Percentiles rank a stretch among this genome's conserved stretches.
These are phyloP conservation scores for Pichia ethanolica DNA, from an alignment of 805 yeast species.

Conservation along the genomic window DNA sequence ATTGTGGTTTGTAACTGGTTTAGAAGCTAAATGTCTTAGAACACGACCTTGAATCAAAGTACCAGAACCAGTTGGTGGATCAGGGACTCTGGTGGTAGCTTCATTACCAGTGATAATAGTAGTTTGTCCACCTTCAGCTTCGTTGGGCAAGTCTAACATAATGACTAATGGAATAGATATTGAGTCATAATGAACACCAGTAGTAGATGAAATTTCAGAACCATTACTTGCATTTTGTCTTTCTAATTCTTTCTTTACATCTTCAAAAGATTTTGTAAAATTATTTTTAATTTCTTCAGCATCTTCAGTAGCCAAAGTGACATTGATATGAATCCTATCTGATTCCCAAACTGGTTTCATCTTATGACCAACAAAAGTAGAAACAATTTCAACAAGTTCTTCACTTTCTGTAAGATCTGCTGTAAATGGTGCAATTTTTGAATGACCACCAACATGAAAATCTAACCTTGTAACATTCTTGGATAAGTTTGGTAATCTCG, in stretches of 20 bases:
- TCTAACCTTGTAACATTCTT: slow-evolving; percentile 26
- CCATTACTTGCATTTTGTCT: slow-evolving; percentile 19
- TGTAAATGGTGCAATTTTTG: slow-evolving; percentile 37
- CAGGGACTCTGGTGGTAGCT: slow-evolving; percentile 23
- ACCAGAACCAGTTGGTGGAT: slow-evolving; percentile 39
- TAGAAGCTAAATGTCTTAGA: slow-evolving; percentile 38
- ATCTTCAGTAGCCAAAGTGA: slow-evolving; percentile 30
- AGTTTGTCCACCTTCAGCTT: slow-evolving; percentile 44
- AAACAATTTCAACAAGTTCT: slow-evolving; percentile 37
- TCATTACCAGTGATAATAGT: slow-evolving; percentile 37
- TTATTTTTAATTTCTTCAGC: slow-evolving; percentile 9
- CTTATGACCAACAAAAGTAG: slow-evolving; percentile 44
- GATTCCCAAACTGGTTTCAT: slow-evolving; percentile 39
- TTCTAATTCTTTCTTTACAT: slow-evolving; percentile 10
- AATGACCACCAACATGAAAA: slow-evolving; percentile 42
- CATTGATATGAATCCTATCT: slow-evolving; percentile 45
- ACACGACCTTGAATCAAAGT: slow-evolving; percentile 39
- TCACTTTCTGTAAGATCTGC: slow-evolving; percentile 47
- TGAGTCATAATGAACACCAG: slow-evolving; percentile 41
- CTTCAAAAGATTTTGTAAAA: slow-evolving; percentile 10
- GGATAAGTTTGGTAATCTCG: slow-evolving; percentile 28
- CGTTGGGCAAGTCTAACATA: slow-evolving; percentile 27
- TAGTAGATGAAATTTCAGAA: slow-evolving; percentile 34
- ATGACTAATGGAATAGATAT: slow-evolving; percentile 32
- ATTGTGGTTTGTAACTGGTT: slow-evolving; percentile 30